phyloP scores from a whole-genome alignment of 257 asterid species.

The Capsicum chinense region DNA sequence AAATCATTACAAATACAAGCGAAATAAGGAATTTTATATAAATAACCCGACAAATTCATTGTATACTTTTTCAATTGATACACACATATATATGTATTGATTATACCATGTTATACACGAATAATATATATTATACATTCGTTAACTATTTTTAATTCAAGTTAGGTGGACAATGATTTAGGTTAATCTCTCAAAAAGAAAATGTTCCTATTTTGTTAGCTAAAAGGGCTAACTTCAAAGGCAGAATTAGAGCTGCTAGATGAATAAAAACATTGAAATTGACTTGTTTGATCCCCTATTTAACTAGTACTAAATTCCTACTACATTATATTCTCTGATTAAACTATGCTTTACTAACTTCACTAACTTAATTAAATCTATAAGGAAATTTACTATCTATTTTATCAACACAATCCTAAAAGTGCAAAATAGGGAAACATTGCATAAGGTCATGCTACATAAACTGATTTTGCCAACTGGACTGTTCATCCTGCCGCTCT shows the following conservation, averaged over 20 bases:
- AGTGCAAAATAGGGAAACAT: slow-evolving; percentile 56
- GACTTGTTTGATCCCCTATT: background rate
- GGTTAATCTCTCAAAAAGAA: no score
- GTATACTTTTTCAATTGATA: no score
- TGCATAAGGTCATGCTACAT: slow-evolving; percentile 33
- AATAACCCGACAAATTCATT: no score
- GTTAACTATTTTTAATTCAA: no score
- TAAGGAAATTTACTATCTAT: slow-evolving; percentile 19
- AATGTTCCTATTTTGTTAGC: no score
- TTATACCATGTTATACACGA: no score
- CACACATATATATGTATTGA: no score
- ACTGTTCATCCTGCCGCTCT: slow-evolving; percentile 47
- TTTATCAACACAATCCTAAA: slow-evolving; percentile 39
- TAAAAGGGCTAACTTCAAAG: no score
- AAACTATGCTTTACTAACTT: background rate
- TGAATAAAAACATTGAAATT: background rate
- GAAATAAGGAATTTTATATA: no score
- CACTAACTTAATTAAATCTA: slow-evolving; percentile 1
- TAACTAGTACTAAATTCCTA: background rate
- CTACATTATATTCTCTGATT: background rate
- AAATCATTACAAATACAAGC: no score
- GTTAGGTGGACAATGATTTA: no score
- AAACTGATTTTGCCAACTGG: slow-evolving; percentile 64
- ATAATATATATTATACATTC: no score
- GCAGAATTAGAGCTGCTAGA: background rate